Base-by-base conservation (phyloP, 768 basidiomycete species). In the Termitomyces sp. region DNA sequence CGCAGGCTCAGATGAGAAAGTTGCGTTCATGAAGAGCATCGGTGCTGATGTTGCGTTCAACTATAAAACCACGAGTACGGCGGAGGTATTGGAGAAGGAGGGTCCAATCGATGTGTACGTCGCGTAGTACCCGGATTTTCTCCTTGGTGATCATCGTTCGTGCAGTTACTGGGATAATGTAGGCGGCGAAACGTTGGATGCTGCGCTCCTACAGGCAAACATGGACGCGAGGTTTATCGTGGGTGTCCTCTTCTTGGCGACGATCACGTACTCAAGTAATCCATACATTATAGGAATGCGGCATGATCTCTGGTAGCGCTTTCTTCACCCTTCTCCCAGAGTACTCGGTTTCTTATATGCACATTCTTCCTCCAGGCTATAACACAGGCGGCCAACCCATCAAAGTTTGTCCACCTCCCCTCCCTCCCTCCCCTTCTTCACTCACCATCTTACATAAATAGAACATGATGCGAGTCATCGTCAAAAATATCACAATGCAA, bases 1-100 rank as follows among this genome's bases (percentile, higher is more conserved):
- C 0, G 84, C 86, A 0, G 87, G 90, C 1, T 81, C 82, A 0
- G 86, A 90, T n/a, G 84, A 87, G 51, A 90, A 92, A 68, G 85
- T 90, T 7, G 66, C 74, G 5, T 87, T 80, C 63, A 69, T 87
- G 69, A 77, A 77, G 48, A 75, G 77, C 3, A 61, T 87, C n/a
- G 89, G 87, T 0, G 82, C 83, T 0, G 87, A 91, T 61, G 78
- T 86, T 6, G 83, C 77, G 0, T 89, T 89, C 73, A 89, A 90
- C 68, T 90, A 87, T 71, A 87, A 91, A 76, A 88, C 78, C 0
- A 73, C 73, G 0, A 71, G 73, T 46, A 83, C 81, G 0, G 63
- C 63, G 1, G 80, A 85, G 11, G 72, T 86, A 3, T 70, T 92
- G 38, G 65, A 66, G 58, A 76, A 76, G 56, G 77, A 89, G 61